phyloP scores from a whole-genome alignment of 2,329 filamentous ascomycete genomes.

The Cladosporium sp. region DNA sequence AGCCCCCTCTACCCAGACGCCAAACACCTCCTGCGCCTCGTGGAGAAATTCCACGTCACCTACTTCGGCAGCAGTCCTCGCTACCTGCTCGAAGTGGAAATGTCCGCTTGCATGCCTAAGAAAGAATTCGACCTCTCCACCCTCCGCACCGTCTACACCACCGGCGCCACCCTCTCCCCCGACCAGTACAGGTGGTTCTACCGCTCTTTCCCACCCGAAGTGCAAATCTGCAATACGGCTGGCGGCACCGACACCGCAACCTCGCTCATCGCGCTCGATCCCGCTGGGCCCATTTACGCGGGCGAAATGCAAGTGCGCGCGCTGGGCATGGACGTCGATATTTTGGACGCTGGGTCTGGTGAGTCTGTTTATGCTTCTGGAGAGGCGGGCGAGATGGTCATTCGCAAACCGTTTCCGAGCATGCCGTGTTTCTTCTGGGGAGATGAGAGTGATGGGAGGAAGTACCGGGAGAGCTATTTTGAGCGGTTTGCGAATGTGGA shows the following conservation, averaged over 20 bases:
- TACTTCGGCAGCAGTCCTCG: conserved; percentile 44
- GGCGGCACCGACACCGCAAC: conserved; percentile 48
- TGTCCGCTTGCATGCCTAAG: conserved; percentile 33
- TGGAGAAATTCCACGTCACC: conserved; percentile 35
- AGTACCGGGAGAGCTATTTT: conserved; percentile 45
- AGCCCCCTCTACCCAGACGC: conserved; percentile 40
- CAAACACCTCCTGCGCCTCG: conserved; percentile 34
- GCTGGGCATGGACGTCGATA: conserved; percentile 46
- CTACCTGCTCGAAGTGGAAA: conserved; percentile 42
- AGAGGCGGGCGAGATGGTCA: conserved; percentile 43
- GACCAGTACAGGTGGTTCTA: conserved; percentile 47
- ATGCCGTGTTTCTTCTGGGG: conserved; percentile 47
- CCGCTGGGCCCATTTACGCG: conserved; percentile 39
- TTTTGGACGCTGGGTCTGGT: conserved; percentile 38
- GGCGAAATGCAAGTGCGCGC: conserved; percentile 45
- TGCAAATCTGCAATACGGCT: conserved; percentile 41
- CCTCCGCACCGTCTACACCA: conserved; percentile 43
- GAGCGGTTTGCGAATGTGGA: conserved; percentile 37
- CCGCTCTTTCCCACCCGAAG: conserved; percentile 32
- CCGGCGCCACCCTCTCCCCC: conserved; percentile 40
- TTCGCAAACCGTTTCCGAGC: conserved; percentile 43
- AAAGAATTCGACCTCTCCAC: conserved; percentile 35
- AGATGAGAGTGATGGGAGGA: conserved; percentile 33
- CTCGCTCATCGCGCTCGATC: conserved; percentile 41
- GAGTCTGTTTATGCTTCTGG: conserved; percentile 32